phyloP scores from a whole-genome alignment of 305 asterid genomes.

The Fraxinus latifolia region DNA sequence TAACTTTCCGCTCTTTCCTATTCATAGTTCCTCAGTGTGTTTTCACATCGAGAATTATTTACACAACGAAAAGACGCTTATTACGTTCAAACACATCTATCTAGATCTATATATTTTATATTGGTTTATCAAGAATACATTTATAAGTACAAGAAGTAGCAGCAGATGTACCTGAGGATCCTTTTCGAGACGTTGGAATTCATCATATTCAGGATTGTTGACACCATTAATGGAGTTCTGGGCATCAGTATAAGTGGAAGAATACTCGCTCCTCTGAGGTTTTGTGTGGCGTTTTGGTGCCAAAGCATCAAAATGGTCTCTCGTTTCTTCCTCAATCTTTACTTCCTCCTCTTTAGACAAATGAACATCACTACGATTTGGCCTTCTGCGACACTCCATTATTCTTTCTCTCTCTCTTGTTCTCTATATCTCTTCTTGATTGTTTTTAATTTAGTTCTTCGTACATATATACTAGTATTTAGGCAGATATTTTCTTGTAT shows the following conservation, averaged over 20 bases:
- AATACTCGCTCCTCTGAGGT: slow-evolving; percentile 85
- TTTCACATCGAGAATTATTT: not conserved
- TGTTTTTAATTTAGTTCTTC: not conserved
- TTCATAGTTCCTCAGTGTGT: not conserved
- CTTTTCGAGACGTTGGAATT: slow-evolving; percentile 66
- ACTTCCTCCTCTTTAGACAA: slow-evolving; percentile 57
- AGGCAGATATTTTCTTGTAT: not conserved
- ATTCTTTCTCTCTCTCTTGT: not conserved
- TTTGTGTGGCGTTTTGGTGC: slow-evolving; percentile 87
- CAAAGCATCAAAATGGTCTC: slow-evolving; percentile 54
- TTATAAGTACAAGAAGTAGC: not conserved
- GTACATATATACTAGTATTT: not conserved
- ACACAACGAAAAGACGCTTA: not conserved
- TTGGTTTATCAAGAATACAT: not conserved
- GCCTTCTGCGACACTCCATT: slow-evolving; percentile 22
- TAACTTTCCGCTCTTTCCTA: not conserved
- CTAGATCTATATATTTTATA: not conserved
- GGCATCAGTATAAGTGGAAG: slow-evolving; percentile 55
- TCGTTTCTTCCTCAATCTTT: slow-evolving; percentile 54
- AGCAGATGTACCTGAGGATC: slow-evolving; percentile 45
- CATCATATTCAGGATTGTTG: slow-evolving; percentile 47
- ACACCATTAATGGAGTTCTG: slow-evolving; percentile 24
- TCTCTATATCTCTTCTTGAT: not conserved
- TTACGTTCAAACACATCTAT: not conserved
- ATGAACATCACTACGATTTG: slow-evolving; percentile 79